Evolutionary conservation across 495 filamentous ascomycete species (phyloP), one percentile per base, ranked within the genome.

Genomic region (Hyphodiscus hymeniophilus): DNA sequence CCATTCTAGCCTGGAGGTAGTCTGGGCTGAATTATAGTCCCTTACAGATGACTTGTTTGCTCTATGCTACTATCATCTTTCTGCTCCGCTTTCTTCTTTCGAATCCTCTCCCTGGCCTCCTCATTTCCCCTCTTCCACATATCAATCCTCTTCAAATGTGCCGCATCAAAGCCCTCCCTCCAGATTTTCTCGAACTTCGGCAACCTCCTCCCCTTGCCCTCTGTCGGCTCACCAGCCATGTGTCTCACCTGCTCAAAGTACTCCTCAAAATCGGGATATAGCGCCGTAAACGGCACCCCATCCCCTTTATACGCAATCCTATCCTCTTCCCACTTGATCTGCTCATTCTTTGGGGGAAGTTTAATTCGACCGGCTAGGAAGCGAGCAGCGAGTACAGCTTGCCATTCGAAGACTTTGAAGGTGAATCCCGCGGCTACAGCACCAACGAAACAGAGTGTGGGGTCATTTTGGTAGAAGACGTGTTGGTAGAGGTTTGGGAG

Each of bases 401-500:
- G 66, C 65, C 63, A 69, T 64, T 79, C 63, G 41, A 63, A 63
- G 3, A 65, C 57, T 49, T 64, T 63, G 56, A 70, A 62, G 0
- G 57, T 60, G 13, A 63, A 52, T 2, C 71, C 62, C 17, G 62
- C 60, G 13, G 42, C 45, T 4, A 60, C 56, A 7, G 66, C 66
- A 10, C 60, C 58, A 2, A 66, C 54, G 39, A 66, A 66, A 10
- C 60, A 47, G 11, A 64, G 47, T 3, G 50, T 62, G 7, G 61
- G 58, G n/a, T 73, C 73, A 23, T 66, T 59, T 59, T 64, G 65
- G 42, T 68, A 73, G 40, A 79, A 73, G 5, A 78, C 64, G 52
- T 80, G 75, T 47, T 74, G 72, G 48, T 77, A 80, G 20, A 80
- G 56, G 50, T 71, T 69, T 3, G 73, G 74, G 0, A 79, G 63